A percentile compares a stretch with the other conserved stretches of the same genome.
Evolutionary conservation across 2,329 filamentous ascomycete species (phyloP).

Genomic region (Beauveria medogensis): DNA sequence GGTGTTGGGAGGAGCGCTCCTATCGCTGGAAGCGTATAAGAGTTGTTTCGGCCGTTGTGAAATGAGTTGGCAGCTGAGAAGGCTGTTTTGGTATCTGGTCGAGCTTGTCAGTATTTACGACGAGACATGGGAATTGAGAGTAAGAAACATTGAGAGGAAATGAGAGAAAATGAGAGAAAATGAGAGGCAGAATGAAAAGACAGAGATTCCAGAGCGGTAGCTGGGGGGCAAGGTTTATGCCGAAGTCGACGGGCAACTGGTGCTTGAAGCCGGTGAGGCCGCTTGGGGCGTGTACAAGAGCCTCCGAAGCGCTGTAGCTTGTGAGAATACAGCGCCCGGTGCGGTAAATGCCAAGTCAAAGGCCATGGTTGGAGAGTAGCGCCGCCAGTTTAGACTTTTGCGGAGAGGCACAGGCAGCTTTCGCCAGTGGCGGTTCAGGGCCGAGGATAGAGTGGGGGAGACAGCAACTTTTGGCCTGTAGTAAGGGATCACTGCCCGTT

Average conservation of each 20-base stretch:
- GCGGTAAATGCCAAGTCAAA: background rate
- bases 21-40: background rate
- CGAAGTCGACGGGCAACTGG: background rate
- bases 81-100: background rate
- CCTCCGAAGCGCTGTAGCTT: background rate
- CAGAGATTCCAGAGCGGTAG: background rate
- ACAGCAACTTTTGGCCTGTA: background rate
- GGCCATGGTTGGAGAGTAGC: background rate
- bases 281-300: background rate
- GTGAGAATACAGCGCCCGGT: background rate
- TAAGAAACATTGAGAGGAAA: background rate
- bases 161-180: background rate
- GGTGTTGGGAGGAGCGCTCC: background rate
- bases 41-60: background rate
- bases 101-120: background rate
- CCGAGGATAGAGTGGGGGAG: background rate
- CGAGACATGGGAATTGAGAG: background rate
- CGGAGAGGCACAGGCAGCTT: background rate
- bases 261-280: background rate
- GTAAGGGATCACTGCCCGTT: background rate
- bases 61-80: constrained; percentile 1
- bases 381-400: background rate
- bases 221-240: background rate
- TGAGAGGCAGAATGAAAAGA: background rate
- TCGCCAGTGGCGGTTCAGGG: background rate